Evolutionary conservation across 306 rosid genomes (phyloP), one percentile per base, ranked within the genome.

Genomic region (Oemleria cerasiformis): DNA sequence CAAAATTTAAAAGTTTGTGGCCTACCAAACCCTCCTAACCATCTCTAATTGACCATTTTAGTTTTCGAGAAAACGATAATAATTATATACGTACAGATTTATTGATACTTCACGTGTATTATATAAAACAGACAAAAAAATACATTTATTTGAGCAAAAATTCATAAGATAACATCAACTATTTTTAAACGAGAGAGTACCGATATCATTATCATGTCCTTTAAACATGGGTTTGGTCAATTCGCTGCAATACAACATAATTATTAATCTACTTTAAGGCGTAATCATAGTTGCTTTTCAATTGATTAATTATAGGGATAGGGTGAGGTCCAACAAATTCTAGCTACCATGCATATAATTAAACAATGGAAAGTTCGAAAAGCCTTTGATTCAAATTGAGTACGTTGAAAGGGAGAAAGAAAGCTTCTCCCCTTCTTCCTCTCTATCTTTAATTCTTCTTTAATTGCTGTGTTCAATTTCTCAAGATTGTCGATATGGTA

Each of bases 1-100:
- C 83, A 62, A n/a, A n/a, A n/a, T n/a, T n/a, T n/a, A n/a, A 81
- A 74, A 81, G 68, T 23, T n/a, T 86, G 77, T 67, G 76, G 58
- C 81, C 72, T 11, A 67, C 82, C 84, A 45, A 67, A 78, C 57
- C 63, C 16, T 80, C 74, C 69, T 65, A 69, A 59, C 70, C 67
- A 25, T 61, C 38, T 67, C 49, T 19, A 7, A 39, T 49, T 70
- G 36, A 70, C 77, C 43, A 71, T 23, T 23, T 23, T 57, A 38
- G 66, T 81, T 75, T 78, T 56, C 73, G n/a, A n/a, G n/a, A n/a
- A n/a, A n/a, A n/a, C n/a, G n/a, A n/a, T n/a, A n/a, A n/a, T n/a
- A n/a, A n/a, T n/a, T n/a, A n/a, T n/a, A n/a, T n/a, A n/a, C n/a
- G n/a, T n/a, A n/a, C n/a, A n/a, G n/a, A n/a, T n/a, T n/a, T n/a